These are phyloP conservation scores for Cordyceps cateniannulata DNA, from an alignment of 2,329 filamentous ascomycete species.

Conservation along the genomic window DNA sequence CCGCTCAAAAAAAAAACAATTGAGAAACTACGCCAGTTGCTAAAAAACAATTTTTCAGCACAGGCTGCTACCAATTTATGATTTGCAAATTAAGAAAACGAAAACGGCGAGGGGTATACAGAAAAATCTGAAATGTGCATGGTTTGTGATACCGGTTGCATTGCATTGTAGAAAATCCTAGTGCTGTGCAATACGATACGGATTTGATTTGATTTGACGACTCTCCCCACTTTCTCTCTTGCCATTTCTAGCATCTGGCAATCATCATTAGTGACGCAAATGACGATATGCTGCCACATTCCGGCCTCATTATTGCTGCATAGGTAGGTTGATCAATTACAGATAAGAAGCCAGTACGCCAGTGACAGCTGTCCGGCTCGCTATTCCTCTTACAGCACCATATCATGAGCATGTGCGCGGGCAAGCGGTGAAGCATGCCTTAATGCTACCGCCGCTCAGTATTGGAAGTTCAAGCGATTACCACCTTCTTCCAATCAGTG, in stretches of 20 bases:
- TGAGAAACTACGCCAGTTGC: no score
- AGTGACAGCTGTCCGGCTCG: not conserved
- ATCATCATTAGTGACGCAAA: slow-evolving; percentile 7
- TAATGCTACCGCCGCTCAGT: not conserved
- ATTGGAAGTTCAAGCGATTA: not conserved
- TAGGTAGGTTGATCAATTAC: not conserved
- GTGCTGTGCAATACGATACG: no score
- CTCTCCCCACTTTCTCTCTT: slow-evolving; percentile 5
- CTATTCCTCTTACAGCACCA: not conserved
- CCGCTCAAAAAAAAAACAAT: no score
- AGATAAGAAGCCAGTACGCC: not conserved
- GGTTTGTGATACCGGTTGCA: no score
- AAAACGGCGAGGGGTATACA: no score
- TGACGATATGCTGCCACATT: not conserved
- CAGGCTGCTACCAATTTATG: no score
- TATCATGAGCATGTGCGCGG: not conserved
- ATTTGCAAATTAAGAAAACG: no score
- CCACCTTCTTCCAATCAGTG: not conserved
- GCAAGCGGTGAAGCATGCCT: not conserved
- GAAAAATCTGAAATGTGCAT: no score
- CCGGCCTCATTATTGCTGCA: not conserved
- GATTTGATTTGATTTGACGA: no score
- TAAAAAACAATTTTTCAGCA: no score
- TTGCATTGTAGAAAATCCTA: no score
- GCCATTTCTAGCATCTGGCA: not conserved